Conservation (phyloP, 2,329 filamentous ascomycete genomes). For the Colletotrichum higginsianum region DNA sequence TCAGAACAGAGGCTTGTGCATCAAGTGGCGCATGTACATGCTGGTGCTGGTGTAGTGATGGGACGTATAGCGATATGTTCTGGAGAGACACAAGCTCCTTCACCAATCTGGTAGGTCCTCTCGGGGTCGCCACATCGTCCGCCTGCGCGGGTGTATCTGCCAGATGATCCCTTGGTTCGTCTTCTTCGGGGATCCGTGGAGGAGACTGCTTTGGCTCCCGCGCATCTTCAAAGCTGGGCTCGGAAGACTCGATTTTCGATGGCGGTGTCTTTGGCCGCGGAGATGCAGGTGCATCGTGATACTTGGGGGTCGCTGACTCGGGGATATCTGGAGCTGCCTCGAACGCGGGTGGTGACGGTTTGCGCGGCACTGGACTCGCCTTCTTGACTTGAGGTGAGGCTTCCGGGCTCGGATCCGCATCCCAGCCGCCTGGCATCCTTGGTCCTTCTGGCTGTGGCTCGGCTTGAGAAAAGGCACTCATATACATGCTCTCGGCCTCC, state of each 20-base stretch:
- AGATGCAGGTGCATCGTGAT: not conserved
- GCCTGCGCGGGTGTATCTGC: conserved; percentile 37
- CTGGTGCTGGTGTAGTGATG: conserved; percentile 64
- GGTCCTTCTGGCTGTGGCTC: conserved; percentile 50
- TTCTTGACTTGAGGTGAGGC: conserved; percentile 5
- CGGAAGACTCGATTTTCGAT: conserved; percentile 35
- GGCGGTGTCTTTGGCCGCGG: conserved; percentile 32
- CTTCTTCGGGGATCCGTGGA: not conserved
- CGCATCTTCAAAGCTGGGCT: conserved; percentile 14
- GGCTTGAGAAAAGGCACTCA: conserved; percentile 77
- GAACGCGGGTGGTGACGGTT: conserved; percentile 17
- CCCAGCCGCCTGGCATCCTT: conserved; percentile 69
- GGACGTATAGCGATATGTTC: conserved; percentile 69
- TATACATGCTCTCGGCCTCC: conserved; percentile 89
- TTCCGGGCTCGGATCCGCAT: conserved; percentile 52
- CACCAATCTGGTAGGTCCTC: conserved; percentile 67
- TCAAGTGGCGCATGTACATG: conserved; percentile 56
- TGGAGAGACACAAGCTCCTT: conserved; percentile 68
- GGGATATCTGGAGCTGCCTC: not conserved
- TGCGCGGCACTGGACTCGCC: not conserved
- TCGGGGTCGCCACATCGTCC: conserved; percentile 65
- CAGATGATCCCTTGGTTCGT: not conserved
- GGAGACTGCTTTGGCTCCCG: not conserved
- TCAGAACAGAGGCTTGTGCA: conserved; percentile 48
- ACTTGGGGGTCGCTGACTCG: not conserved